Conservation (phyloP, 176 grass and related monocot genomes). For the Hsuehochloa calcarea region DNA sequence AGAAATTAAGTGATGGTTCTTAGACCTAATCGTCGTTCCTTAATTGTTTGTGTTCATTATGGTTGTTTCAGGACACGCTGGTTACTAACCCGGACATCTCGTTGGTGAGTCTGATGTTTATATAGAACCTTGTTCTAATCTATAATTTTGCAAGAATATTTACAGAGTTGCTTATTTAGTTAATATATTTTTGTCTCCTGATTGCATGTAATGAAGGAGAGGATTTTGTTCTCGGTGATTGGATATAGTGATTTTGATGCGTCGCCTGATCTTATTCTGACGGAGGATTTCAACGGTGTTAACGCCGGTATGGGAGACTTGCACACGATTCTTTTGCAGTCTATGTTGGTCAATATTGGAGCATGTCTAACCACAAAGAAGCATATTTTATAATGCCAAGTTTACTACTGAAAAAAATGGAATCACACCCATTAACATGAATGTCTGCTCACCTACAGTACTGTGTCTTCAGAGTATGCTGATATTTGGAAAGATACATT, state of each 20-base stretch:
- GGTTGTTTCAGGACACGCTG: conserved; percentile 62
- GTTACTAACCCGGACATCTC: conserved; percentile 60
- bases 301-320: conserved; percentile 56
- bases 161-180: neutral
- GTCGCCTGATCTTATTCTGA: conserved; percentile 71
- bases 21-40: neutral
- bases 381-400: neutral
- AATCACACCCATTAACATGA: neutral
- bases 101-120: conserved; percentile 49
- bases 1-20: neutral
- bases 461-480: neutral
- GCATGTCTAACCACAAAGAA: neutral
- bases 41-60: neutral
- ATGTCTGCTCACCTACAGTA: neutral
- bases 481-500: neutral
- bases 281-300: conserved; percentile 72
- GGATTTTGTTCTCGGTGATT: conserved; percentile 55
- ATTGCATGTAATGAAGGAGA: conserved; percentile 52
- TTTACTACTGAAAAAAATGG: neutral
- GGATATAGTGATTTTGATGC: conserved; percentile 45
- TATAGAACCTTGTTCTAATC: neutral
- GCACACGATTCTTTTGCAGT: neutral
- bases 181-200: neutral
- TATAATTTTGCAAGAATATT: neutral
- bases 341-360: neutral